phyloP scores from a whole-genome alignment of 345 rosid genomes.

The Euphorbia lathyris region DNA sequence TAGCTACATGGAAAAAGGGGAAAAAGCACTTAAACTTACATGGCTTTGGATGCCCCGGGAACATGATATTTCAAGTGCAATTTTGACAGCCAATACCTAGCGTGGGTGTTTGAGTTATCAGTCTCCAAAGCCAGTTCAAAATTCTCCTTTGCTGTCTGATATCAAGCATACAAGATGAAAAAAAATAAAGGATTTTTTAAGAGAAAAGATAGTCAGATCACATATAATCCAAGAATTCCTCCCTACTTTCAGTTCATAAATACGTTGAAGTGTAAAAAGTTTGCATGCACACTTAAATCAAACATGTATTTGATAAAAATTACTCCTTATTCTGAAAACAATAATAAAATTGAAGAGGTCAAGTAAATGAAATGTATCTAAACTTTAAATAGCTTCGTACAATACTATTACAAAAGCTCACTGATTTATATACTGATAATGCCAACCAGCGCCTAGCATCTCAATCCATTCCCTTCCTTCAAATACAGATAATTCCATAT shows the following conservation, averaged over 20 bases:
- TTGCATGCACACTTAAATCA: background rate
- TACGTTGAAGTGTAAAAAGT: background rate
- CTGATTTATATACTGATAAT: background rate
- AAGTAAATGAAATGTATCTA: background rate
- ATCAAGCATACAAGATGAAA: background rate
- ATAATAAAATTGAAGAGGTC: background rate
- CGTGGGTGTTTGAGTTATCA: conserved; percentile 76
- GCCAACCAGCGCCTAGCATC: background rate
- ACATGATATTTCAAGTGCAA: conserved; percentile 86
- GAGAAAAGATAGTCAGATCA: background rate
- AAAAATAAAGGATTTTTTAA: background rate
- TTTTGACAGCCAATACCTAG: conserved; percentile 75
- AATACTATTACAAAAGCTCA: background rate
- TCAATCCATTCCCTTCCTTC: background rate
- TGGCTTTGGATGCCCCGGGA: conserved; percentile 77
- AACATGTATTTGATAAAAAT: background rate
- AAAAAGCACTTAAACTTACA: conserved; percentile 45
- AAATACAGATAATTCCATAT: background rate
- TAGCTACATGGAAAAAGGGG: background rate
- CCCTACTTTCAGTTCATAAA: background rate
- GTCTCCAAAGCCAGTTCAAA: conserved; percentile 83
- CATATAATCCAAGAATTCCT: background rate
- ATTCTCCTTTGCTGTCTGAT: conserved; percentile 81
- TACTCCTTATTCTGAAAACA: background rate
- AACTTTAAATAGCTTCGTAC: background rate